phyloP scores from a whole-genome alignment of 164 flowering plant species.

The Piper betle region DNA sequence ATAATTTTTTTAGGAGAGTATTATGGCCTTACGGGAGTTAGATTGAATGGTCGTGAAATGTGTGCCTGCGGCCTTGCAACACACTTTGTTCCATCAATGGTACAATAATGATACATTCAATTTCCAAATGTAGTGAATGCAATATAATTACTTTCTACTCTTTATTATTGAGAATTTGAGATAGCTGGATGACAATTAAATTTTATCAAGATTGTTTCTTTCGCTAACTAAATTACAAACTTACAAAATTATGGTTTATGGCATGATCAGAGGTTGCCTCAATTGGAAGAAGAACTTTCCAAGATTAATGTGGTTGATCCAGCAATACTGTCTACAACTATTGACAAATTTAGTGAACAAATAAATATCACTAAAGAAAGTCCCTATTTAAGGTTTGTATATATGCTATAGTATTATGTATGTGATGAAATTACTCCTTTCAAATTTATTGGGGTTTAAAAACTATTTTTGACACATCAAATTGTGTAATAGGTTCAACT shows the following conservation, averaged over 20 bases:
- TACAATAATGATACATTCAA: constrained; percentile 12
- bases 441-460: too few relatives aligned
- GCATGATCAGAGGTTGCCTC: constrained; percentile 36
- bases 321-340: constrained; percentile 30
- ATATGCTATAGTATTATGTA: too few relatives aligned
- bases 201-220: too few relatives aligned
- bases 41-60: constrained; percentile 92
- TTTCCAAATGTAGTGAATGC: too few relatives aligned
- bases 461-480: too few relatives aligned
- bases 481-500: too few relatives aligned
- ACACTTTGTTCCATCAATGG: constrained; percentile 68
- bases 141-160: too few relatives aligned
- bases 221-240: too few relatives aligned
- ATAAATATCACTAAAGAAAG: constrained; percentile 52
- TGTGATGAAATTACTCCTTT: neutral
- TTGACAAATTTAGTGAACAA: constrained; percentile 37
- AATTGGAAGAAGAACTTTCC: constrained; percentile 50
- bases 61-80: constrained; percentile 94
- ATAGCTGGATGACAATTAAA: too few relatives aligned
- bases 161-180: too few relatives aligned
- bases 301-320: constrained; percentile 42
- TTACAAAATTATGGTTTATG: neutral
- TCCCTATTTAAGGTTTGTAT: constrained; percentile 40
- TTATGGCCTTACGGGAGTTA: constrained; percentile 79
- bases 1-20: constrained; percentile 57